Base-by-base conservation (phyloP, 2,329 filamentous ascomycete genomes). In the Cryoendolithus antarcticus region DNA sequence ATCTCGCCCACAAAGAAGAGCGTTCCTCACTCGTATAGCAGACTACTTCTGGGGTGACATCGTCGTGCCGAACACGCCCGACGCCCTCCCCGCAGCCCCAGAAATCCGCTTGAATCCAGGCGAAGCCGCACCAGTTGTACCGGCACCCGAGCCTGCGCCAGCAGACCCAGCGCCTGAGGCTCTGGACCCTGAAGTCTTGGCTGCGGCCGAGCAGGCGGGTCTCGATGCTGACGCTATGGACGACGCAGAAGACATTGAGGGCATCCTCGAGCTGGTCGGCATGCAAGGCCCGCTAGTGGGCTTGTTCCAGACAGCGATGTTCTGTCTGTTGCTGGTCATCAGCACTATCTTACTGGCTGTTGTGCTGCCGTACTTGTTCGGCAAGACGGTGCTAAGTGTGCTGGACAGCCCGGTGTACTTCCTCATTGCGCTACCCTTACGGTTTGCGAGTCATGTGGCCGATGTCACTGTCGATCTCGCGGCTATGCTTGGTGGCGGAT, bases 251-350 rank as follows among this genome's bases (percentile, higher is more conserved):
- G 91, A 98, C 55, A 77, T 98, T 10, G 91, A 98, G 57, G 91
- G 91, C 0, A 84, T 98, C 38, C 78, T 98, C 67, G 91, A 98
- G 59, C 74, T 98, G 10, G 82, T 98, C 43, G 91, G 91, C 30
- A 93, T 98, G 82, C 85, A 93, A 54, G 91, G 91, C 0, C 91
- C 91, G 1, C 70, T 98, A 3, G 80, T 82, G 9, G 86, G 86
- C 2, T 72, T 98, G 4, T 77, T 96, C 49, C 91, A 98, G 55
- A 98, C 98, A 50, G 86, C 84, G 40, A 78, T 95, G 10, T 98
- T 98, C 61, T 94, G 89, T 57, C 81, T 83, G 6, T 80, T 96
- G 34, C 71, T 98, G 21, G 86, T 98, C 9, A 82, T 84, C 1
- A 75, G 89, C 37, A 93, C 88, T 9, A 77, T 98, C 32, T 80